Base-by-base conservation (phyloP, 2,329 filamentous ascomycete genomes). In the Apiospora arundinis region DNA sequence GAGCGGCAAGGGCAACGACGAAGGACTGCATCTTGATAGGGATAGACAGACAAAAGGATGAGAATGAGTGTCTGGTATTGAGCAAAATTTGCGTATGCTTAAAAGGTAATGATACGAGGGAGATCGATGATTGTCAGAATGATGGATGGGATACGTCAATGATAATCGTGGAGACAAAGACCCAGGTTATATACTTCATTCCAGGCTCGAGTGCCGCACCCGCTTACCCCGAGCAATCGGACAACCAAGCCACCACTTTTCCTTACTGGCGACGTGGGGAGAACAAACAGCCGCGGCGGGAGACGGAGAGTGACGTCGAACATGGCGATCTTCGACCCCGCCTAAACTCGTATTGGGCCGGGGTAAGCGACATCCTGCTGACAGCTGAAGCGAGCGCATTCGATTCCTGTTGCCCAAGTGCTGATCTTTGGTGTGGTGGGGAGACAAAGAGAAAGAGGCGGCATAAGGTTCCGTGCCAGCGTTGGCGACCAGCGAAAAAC, bases 1-100 rank as follows among this genome's bases (percentile, higher is more conserved):
- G 63, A 68, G 77, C 70, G 25, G 73, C 72, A 71, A 80, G 69
- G 46, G 76, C 73, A 52, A 74, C 71, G 73, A 79, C 70, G 73
- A 80, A 71, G 70, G 65, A 70, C 70, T 71, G 74, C 79, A 80
- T 80, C 56, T 32, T 75, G 49, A 45, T 72, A 67, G 70, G 69
- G 60, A 65, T 45, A 45, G 12, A 32, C 3, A 6, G 21, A 40
- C 28, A 40, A 11, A 40, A 63, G 9, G 18, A 7, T 32, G 49
- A 4, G 25, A 16, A n/a, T 18, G 16, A 32, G 28, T 37, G 14
- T 60, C 52, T 37, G 52, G 32, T 37, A 37, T 21, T 21, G 52
- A 60, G 28, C 52, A 60, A 37, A 37, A 25, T 18, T 21, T 56
- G 28, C 28, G 52, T 37, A 60, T 32, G 52, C 4, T 18, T 28